phyloP scores from a whole-genome alignment of 345 rosid species.

The Acer saccharum region DNA sequence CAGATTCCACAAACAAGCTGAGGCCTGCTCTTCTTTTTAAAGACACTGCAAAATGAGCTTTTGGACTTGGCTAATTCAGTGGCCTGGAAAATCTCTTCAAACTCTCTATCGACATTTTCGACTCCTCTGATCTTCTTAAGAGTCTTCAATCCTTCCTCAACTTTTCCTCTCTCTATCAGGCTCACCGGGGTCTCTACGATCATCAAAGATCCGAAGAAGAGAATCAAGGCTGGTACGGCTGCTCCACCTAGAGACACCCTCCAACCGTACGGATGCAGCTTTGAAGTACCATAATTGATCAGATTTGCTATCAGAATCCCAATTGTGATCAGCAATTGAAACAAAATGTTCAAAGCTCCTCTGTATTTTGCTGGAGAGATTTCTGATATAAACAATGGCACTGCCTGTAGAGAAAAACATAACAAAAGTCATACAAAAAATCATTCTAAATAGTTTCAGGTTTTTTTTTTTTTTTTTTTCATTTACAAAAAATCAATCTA shows the following conservation, averaged over 20 bases:
- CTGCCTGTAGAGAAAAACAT: conserved; percentile 43
- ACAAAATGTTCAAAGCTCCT: conserved; percentile 67
- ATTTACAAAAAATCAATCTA: too few relatives aligned
- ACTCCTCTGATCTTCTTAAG: conserved; percentile 61
- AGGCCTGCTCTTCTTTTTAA: conserved; percentile 42
- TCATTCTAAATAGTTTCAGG: too few relatives aligned
- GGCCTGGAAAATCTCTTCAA: conserved; percentile 41
- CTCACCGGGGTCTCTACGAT: conserved; percentile 74
- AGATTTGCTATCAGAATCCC: conserved; percentile 63
- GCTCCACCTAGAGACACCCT: conserved; percentile 69
- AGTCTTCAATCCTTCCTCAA: conserved; percentile 34
- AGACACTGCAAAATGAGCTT: conserved; percentile 45
- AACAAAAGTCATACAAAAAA: not conserved
- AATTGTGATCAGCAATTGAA: conserved; percentile 70
- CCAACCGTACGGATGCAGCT: conserved; percentile 51
- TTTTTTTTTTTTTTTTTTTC: too few relatives aligned
- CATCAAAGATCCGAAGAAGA: conserved; percentile 53
- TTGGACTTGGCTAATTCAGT: conserved; percentile 47
- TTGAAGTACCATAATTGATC: conserved; percentile 48
- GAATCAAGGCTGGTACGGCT: conserved; percentile 55
- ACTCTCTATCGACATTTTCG: conserved; percentile 50
- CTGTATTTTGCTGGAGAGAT: conserved; percentile 63
- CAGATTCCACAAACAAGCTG: conserved; percentile 50
- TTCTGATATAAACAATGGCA: conserved; percentile 83
- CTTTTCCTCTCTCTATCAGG: conserved; percentile 57